These are phyloP conservation scores for Lachancea mirantina DNA, from an alignment of 805 yeast species.

Conservation along the genomic window DNA sequence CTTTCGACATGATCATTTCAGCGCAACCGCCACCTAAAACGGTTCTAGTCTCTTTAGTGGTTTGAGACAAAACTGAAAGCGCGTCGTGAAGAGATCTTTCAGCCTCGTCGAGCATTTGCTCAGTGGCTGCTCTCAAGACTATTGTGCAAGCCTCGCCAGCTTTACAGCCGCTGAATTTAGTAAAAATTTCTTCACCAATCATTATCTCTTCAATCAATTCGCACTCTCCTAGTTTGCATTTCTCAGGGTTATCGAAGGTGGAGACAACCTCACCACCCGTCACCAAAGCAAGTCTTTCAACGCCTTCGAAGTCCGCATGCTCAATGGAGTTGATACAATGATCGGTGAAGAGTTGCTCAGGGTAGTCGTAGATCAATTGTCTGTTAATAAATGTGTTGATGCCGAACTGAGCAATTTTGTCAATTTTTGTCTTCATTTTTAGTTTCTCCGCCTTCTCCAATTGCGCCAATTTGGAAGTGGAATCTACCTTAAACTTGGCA, in stretches of 20 bases:
- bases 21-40: slow-evolving; percentile 94
- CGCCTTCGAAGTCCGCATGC: slow-evolving; percentile 98
- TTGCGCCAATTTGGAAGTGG: slow-evolving; percentile 89
- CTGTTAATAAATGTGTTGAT: slow-evolving; percentile 90
- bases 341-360: slow-evolving; percentile 90
- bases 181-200: slow-evolving; percentile 87
- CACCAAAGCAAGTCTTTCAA: slow-evolving; percentile 90
- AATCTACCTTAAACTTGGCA: slow-evolving; percentile 93
- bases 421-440: slow-evolving; percentile 86
- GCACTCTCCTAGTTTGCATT: slow-evolving; percentile 81
- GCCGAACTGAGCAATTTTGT: slow-evolving; percentile 79
- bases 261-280: slow-evolving; percentile 98
- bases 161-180: slow-evolving; percentile 90
- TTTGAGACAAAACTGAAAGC: slow-evolving; percentile 87
- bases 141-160: slow-evolving; percentile 96
- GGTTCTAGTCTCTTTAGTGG: slow-evolving; percentile 86
- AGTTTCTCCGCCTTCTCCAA: slow-evolving; percentile 89
- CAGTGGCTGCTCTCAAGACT: slow-evolving; percentile 95
- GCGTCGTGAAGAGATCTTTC: slow-evolving; percentile 98
- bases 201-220: slow-evolving; percentile 84
- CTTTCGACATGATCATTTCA: slow-evolving; percentile 94
- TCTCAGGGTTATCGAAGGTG: slow-evolving; percentile 88
- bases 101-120: slow-evolving; percentile 91
- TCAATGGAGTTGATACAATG: slow-evolving; percentile 84
- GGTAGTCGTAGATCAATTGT: slow-evolving; percentile 95